These are phyloP conservation scores for Boletus reticulatus DNA, from an alignment of 768 basidiomycete species.

Conservation along the genomic window DNA sequence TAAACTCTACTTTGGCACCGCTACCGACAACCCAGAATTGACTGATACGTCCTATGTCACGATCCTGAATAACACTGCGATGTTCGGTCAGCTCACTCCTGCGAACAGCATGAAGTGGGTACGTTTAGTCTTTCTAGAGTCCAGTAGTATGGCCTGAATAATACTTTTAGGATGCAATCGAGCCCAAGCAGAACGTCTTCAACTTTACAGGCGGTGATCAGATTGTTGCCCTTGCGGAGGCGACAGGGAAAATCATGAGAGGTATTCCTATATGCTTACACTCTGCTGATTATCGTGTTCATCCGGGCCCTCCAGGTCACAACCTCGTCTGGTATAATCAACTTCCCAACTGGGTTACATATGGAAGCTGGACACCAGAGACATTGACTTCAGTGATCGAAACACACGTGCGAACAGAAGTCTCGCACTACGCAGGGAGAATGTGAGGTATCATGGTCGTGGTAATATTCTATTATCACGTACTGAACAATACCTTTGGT, in stretches of 20 bases:
- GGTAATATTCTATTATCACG: neutral
- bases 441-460: neutral
- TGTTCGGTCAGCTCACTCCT: slow-evolving; percentile 21
- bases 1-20: slow-evolving; percentile 48
- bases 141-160: neutral
- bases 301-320: slow-evolving; percentile 9
- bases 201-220: slow-evolving; percentile 22
- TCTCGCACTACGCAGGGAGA: slow-evolving; percentile 13
- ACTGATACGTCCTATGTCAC: slow-evolving; percentile 27
- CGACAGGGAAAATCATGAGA: slow-evolving; percentile 20
- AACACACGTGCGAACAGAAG: slow-evolving; percentile 18
- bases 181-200: slow-evolving; percentile 25
- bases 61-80: slow-evolving; percentile 6
- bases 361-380: slow-evolving; percentile 11
- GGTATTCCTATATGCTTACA: neutral
- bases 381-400: slow-evolving; percentile 14
- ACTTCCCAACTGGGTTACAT: slow-evolving; percentile 15
- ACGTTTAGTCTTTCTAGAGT: neutral
- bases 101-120: slow-evolving; percentile 23
- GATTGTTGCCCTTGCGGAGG: slow-evolving; percentile 17
- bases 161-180: slow-evolving; percentile 13
- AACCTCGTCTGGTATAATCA: slow-evolving; percentile 19
- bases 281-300: neutral
- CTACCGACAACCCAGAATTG: slow-evolving; percentile 47
- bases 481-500: neutral